Percentiles rank a stretch among this genome's conserved stretches.
phyloP scores from a whole-genome alignment of 2,329 filamentous ascomycete species.

The Xylaria hypoxylon region DNA sequence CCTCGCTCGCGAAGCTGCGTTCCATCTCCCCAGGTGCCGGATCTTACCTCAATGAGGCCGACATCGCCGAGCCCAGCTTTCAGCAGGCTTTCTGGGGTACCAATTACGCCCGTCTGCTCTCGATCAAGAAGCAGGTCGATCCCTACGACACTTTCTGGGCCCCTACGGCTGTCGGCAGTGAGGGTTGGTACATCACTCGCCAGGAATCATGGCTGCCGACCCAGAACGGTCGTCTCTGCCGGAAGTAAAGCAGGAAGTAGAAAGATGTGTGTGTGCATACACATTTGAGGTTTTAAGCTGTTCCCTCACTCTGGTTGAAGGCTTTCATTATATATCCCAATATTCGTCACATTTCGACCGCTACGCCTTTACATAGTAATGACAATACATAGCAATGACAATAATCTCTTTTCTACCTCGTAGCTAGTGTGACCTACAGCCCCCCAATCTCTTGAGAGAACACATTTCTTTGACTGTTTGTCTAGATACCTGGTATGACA shows the following conservation, averaged over 20 bases:
- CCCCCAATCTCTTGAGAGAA: background rate
- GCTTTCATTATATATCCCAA: constrained; percentile 13
- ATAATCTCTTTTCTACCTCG: background rate
- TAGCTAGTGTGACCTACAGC: background rate
- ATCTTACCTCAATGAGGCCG: constrained; percentile 45
- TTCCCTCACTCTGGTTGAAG: background rate
- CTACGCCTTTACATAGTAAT: background rate
- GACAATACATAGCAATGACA: background rate
- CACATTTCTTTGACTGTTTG: no score
- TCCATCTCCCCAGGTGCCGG: constrained; percentile 43
- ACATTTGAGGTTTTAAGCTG: background rate
- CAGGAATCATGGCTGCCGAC: constrained; percentile 43
- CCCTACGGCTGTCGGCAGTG: constrained; percentile 45
- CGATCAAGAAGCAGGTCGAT: constrained; percentile 44
- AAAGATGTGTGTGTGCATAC: background rate
- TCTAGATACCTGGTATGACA: background rate
- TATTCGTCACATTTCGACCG: background rate
- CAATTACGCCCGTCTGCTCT: constrained; percentile 42
- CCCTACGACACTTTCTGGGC: constrained; percentile 45
- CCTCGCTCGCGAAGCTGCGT: constrained; percentile 49
- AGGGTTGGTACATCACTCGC: constrained; percentile 41
- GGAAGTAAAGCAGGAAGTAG: constrained; percentile 27
- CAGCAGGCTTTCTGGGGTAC: constrained; percentile 44
- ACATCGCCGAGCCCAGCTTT: constrained; percentile 45
- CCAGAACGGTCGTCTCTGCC: constrained; percentile 44